Base-by-base conservation (phyloP, 345 rosid genomes). In the Litchi chinensis region DNA sequence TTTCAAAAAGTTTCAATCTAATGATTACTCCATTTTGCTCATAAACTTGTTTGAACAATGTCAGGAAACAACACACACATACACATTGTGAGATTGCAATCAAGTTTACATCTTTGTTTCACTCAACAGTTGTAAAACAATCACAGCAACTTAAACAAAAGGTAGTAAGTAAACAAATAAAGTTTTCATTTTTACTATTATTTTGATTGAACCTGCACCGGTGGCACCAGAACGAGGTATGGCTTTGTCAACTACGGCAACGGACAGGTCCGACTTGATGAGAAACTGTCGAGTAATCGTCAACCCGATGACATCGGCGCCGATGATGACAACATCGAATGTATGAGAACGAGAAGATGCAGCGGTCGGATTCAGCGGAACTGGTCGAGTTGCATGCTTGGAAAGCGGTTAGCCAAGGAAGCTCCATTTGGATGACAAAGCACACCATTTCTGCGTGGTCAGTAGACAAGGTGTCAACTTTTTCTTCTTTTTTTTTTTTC, bases 191-290 rank as follows among this genome's bases (percentile, higher is more conserved):
- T 32, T 32, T 32, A 32, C 37, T 1, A 32, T 32, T 32, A 32
- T 32, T 19, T 19, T 19, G 65, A 21, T 22, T 11, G 28, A 16
- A 32, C 37, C 37, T 19, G 97, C 99, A 64, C 98, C 97, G 5
- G 99, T 93, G 75, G 99, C 97, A 16, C 98, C 96, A 50, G 97
- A 88, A 82, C 97, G 92, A 48, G 98, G 99, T 46, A 91, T 85
- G 67, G 86, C 95, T 76, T 90, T 93, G 82, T 95, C 97, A 10
- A 92, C 90, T 18, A 95, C 89, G 26, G 98, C 97, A 65, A 95
- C 97, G 66, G 97, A 91, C 54, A 92, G 88, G 87, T 93, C 91
- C 70, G 96, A 95, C 68, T 87, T 82, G 46, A 72, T 44, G 16
- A 95, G 93, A 79, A 95, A 82, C 88, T 92, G 93, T 1, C 93